A percentile compares a stretch with the other conserved stretches of the same genome.
Evolutionary conservation across 768 basidiomycete genomes (phyloP).

Genomic region (Lactarius deliciosus): DNA sequence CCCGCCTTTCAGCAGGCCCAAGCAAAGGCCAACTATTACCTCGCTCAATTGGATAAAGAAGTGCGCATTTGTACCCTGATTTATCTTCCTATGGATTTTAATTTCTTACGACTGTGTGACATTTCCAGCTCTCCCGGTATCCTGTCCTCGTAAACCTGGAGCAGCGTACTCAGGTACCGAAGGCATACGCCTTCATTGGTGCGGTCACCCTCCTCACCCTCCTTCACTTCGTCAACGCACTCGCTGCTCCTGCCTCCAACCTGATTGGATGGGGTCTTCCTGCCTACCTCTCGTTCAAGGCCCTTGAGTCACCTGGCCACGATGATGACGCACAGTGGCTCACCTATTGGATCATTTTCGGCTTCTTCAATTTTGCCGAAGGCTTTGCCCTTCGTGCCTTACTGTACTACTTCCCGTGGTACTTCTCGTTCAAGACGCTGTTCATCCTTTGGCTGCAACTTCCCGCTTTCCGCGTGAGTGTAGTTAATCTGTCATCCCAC

Average conservation of each 20-base stretch:
- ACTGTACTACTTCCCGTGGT: conserved; percentile 93
- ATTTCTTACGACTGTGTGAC: neutral
- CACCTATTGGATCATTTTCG: conserved; percentile 96
- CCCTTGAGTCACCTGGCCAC: conserved; percentile 81
- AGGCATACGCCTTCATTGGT: conserved; percentile 85
- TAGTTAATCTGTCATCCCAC: conserved; percentile 14
- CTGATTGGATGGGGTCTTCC: conserved; percentile 94
- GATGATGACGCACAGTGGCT: conserved; percentile 94
- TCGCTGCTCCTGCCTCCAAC: conserved; percentile 91
- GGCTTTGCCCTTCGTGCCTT: conserved; percentile 78
- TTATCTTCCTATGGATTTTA: neutral
- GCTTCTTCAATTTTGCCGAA: conserved; percentile 91
- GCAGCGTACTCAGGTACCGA: conserved; percentile 88
- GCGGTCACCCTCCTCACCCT: conserved; percentile 61
- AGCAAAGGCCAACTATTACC: conserved; percentile 78
- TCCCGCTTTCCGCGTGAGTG: conserved; percentile 75
- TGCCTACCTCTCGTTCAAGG: conserved; percentile 93
- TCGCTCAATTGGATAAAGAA: conserved; percentile 95
- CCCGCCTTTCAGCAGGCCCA: conserved; percentile 82
- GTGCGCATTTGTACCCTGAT: conserved; percentile 44
- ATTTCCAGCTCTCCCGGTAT: conserved; percentile 73
- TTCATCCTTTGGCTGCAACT: conserved; percentile 94
- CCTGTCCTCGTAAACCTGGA: conserved; percentile 82
- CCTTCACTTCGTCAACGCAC: conserved; percentile 85
- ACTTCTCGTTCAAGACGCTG: conserved; percentile 87